Conservation (phyloP, 2,329 filamentous ascomycete species). For the Pyrenochaeta sp. region DNA sequence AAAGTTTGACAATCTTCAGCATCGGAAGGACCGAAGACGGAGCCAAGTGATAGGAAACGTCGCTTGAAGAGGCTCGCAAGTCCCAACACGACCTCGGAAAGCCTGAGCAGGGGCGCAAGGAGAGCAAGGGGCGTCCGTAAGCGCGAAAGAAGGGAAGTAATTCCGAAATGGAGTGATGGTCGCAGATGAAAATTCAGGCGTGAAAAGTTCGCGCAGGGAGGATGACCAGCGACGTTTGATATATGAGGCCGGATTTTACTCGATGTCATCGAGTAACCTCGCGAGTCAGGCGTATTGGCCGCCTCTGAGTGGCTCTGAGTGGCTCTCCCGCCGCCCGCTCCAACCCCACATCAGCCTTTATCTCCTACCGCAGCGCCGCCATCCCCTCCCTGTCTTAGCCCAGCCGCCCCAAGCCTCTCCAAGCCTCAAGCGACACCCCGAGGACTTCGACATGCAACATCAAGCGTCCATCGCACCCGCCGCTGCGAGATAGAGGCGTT, state of each 20-base stretch:
- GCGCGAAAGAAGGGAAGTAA: not conserved
- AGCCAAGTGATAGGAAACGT: not conserved
- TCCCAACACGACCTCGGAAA: not conserved
- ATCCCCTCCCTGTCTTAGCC: slow-evolving; percentile 12
- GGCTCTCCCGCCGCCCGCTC: slow-evolving; percentile 14
- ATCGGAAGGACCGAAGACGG: not conserved
- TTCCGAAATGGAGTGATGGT: not conserved
- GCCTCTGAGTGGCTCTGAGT: slow-evolving; percentile 18
- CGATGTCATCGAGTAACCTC: slow-evolving; percentile 43
- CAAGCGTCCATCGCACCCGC: slow-evolving; percentile 9
- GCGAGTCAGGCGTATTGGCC: too few relatives aligned
- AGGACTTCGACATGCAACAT: slow-evolving; percentile 18
- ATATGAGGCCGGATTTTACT: slow-evolving; percentile 30
- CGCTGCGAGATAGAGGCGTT: slow-evolving; percentile 31
- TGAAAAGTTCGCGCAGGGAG: slow-evolving; percentile 8
- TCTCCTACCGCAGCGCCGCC: slow-evolving; percentile 14
- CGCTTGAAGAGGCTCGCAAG: not conserved
- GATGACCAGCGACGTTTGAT: slow-evolving; percentile 14
- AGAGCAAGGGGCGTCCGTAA: not conserved
- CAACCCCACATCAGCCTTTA: slow-evolving; percentile 37
- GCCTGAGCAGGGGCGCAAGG: not conserved
- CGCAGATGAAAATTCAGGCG: slow-evolving; percentile 2
- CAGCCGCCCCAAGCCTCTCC: slow-evolving; percentile 4
- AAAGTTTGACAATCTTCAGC: too few relatives aligned
- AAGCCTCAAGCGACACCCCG: slow-evolving; percentile 18